A percentile compares a stretch with the other conserved stretches of the same genome.
These are phyloP conservation scores for Diaporthe citrichinensis DNA, from an alignment of 2,329 filamentous ascomycete genomes.

Conservation along the genomic window DNA sequence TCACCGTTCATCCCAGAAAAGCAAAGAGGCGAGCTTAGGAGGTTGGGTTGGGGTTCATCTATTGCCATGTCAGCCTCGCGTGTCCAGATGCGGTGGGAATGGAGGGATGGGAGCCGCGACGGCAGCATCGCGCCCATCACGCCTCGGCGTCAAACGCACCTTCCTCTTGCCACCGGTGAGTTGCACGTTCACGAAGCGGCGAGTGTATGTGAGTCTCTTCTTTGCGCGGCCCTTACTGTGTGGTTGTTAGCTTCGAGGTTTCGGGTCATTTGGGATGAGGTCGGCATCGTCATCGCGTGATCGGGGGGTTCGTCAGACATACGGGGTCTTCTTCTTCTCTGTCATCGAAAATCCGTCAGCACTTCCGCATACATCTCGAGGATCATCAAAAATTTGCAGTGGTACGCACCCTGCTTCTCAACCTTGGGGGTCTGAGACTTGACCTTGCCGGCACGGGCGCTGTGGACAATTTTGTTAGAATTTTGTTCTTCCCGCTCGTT, in stretches of 20 bases:
- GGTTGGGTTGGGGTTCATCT: slow-evolving; percentile 44
- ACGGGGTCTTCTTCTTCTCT: slow-evolving; percentile 44
- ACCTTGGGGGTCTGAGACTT: slow-evolving; percentile 92
- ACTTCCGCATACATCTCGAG: neutral
- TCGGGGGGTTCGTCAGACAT: slow-evolving; percentile 30
- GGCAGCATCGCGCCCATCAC: neutral
- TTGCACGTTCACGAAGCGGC: slow-evolving; percentile 97
- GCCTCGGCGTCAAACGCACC: slow-evolving; percentile 66
- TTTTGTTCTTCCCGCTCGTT: slow-evolving; percentile 48
- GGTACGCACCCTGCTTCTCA: slow-evolving; percentile 42
- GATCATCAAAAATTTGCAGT: neutral
- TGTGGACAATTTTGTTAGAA: slow-evolving; percentile 41
- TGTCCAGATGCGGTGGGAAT: neutral
- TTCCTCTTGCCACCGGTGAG: slow-evolving; percentile 98
- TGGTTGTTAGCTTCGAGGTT: slow-evolving; percentile 28
- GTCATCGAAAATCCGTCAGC: slow-evolving; percentile 29
- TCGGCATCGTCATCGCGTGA: slow-evolving; percentile 14
- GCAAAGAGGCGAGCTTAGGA: slow-evolving; percentile 39
- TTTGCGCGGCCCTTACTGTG: slow-evolving; percentile 86
- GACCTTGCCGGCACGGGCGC: slow-evolving; percentile 78
- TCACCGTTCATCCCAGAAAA: slow-evolving; percentile 39
- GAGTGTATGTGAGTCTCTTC: slow-evolving; percentile 95
- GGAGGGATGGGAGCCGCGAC: neutral
- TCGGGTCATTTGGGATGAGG: neutral
- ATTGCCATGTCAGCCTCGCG: slow-evolving; percentile 32